Percentiles rank a stretch among this genome's conserved stretches.
Conservation (phyloP, 2,329 filamentous ascomycete species). For the Penicillium griseofulvum region DNA sequence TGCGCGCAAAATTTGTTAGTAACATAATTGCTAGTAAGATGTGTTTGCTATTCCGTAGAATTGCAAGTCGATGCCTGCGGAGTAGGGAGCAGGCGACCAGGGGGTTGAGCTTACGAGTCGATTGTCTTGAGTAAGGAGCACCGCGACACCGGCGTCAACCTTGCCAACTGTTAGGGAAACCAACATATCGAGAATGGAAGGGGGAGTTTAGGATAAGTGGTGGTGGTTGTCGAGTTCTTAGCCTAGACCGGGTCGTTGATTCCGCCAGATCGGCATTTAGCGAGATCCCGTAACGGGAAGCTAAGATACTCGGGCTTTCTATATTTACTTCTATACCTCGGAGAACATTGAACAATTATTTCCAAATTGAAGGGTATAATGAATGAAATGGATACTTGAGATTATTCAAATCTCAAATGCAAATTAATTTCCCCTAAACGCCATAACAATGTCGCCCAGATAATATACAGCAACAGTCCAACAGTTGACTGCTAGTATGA, state of each 20-base stretch:
- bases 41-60: background rate
- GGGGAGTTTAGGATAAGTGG: background rate
- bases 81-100: constrained; percentile 8
- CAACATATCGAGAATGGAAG: constrained; percentile 63
- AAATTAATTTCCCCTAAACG: background rate
- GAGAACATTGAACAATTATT: constrained; percentile 1
- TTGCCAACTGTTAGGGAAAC: constrained; percentile 98
- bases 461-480: constrained; percentile 3
- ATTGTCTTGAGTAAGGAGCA: constrained; percentile 94
- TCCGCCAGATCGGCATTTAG: constrained; percentile 34
- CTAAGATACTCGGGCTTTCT: constrained; percentile 17
- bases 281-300: constrained; percentile 26
- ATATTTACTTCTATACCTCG: constrained; percentile 12
- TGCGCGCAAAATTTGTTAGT: constrained; percentile 42
- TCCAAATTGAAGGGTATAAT: background rate
- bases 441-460: background rate
- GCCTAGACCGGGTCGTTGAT: constrained; percentile 16
- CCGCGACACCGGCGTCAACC: constrained; percentile 96
- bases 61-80: constrained; percentile 10
- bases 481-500: constrained; percentile 3
- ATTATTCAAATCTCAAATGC: background rate
- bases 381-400: background rate
- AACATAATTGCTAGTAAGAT: background rate
- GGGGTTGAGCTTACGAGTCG: constrained; percentile 67
- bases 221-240: constrained; percentile 18